Conservation (phyloP, 352 stramenopile species). For the Blastocystis sp. region DNA sequence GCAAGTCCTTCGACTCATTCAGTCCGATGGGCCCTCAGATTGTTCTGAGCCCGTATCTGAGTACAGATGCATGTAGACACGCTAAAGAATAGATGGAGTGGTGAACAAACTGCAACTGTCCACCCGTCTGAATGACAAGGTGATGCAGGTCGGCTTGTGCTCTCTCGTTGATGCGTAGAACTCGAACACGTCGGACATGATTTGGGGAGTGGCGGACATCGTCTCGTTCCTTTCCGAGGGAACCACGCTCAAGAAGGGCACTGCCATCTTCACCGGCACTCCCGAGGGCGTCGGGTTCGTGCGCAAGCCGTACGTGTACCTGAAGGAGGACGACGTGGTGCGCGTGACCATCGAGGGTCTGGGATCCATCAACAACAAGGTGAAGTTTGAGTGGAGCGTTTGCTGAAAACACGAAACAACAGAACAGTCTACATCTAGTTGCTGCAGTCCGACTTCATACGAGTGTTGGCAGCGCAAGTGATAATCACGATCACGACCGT, state of each 20-base stretch:
- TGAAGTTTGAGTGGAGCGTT: constrained; percentile 71
- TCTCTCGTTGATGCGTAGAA: constrained; percentile 70
- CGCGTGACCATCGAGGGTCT: constrained; percentile 82
- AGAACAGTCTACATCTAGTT: not conserved
- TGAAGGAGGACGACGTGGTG: constrained; percentile 81
- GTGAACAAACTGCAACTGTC: constrained; percentile 78
- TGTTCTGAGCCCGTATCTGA: constrained; percentile 75
- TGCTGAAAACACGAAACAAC: constrained; percentile 28
- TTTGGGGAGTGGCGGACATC: constrained; percentile 82
- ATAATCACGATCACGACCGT: constrained; percentile 5
- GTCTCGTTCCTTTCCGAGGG: constrained; percentile 85
- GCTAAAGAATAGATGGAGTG: constrained; percentile 15
- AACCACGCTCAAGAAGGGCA: constrained; percentile 81
- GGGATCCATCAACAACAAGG: constrained; percentile 81
- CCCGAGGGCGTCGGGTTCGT: constrained; percentile 84
- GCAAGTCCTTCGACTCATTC: constrained; percentile 86
- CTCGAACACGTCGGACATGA: constrained; percentile 84
- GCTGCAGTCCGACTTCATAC: not conserved
- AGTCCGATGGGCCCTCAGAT: constrained; percentile 83
- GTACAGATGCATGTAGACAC: not conserved
- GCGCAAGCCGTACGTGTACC: constrained; percentile 79
- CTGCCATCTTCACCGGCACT: constrained; percentile 84
- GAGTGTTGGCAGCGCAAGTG: not conserved
- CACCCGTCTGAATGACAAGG: constrained; percentile 80
- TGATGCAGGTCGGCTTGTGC: constrained; percentile 75